Percentiles rank a stretch among this genome's conserved stretches.
These are phyloP conservation scores for Ophiobolus disseminans DNA, from an alignment of 2,329 filamentous ascomycete genomes.

Conservation along the genomic window DNA sequence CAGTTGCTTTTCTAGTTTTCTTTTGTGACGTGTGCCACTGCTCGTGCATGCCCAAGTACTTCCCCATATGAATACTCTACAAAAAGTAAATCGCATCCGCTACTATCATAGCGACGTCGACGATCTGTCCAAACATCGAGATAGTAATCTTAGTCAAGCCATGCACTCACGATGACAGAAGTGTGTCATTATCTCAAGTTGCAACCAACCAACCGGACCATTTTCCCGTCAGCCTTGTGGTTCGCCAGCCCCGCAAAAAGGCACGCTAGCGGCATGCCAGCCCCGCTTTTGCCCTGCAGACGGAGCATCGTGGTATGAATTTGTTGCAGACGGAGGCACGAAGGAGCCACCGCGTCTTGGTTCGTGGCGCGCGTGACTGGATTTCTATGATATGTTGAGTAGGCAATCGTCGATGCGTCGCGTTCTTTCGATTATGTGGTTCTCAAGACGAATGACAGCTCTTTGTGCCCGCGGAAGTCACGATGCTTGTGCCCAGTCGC, in stretches of 20 bases:
- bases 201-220: not conserved
- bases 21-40: too few relatives aligned
- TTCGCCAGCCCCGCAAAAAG: not conserved
- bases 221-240: not conserved
- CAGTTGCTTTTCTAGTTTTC: too few relatives aligned
- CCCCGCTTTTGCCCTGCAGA: not conserved
- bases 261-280: not conserved
- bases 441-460: not conserved
- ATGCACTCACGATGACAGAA: not conserved
- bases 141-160: too few relatives aligned
- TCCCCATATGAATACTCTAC: too few relatives aligned
- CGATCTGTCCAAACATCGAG: too few relatives aligned
- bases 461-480: not conserved
- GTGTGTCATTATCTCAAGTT: not conserved
- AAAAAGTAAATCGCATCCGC: not conserved
- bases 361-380: not conserved
- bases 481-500: conserved; percentile 2
- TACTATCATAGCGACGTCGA: too few relatives aligned
- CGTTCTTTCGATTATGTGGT: not conserved
- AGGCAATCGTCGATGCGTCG: not conserved
- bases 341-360: not conserved
- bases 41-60: too few relatives aligned
- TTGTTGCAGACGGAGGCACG: conserved; percentile 1
- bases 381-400: not conserved
- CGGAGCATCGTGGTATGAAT: conserved; percentile 4